Percentiles rank a stretch among this genome's conserved stretches.
phyloP scores from a whole-genome alignment of 1,139 yeast species.

The Lodderomyces metapsilosis region DNA sequence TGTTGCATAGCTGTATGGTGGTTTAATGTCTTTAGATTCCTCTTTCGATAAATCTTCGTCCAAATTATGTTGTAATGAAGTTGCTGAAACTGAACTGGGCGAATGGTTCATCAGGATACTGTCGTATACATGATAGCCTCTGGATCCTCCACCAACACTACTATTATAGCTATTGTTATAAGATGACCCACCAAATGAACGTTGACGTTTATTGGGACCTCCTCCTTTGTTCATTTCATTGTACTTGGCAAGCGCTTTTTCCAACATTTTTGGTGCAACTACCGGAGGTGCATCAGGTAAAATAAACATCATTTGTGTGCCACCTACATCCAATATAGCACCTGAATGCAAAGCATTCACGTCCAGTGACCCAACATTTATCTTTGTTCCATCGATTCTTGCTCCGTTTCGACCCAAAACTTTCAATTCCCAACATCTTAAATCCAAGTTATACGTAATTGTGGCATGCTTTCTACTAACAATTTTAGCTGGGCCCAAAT shows the following conservation, averaged over 20 bases:
- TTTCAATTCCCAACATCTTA: conserved; percentile 81
- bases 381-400: conserved; percentile 72
- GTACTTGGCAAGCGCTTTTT: conserved; percentile 33
- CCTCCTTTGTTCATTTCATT: conserved; percentile 16
- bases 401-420: conserved; percentile 92
- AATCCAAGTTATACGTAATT: conserved; percentile 71
- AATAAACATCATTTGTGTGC: conserved; percentile 98
- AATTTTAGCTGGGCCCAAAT: conserved; percentile 94
- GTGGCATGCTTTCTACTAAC: conserved; percentile 89
- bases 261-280: conserved; percentile 52
- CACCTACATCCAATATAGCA: conserved; percentile 88
- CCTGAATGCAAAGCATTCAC: conserved; percentile 73
- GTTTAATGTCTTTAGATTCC: conserved; percentile 89
- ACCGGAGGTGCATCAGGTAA: conserved; percentile 87
- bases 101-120: conserved; percentile 39
- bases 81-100: conserved; percentile 41
- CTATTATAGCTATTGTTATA: conserved; percentile 27
- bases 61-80: conserved; percentile 44
- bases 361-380: conserved; percentile 45
- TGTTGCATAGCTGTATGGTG: conserved; percentile 96
- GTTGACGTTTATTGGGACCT: conserved; percentile 1
- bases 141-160: conserved; percentile 11
- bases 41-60: conserved; percentile 82
- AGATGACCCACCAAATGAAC: conserved; percentile 26
- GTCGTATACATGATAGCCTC: conserved; percentile 56